phyloP scores from a whole-genome alignment of 2,329 filamentous ascomycete genomes.

The Pseudogymnoascus sp. region DNA sequence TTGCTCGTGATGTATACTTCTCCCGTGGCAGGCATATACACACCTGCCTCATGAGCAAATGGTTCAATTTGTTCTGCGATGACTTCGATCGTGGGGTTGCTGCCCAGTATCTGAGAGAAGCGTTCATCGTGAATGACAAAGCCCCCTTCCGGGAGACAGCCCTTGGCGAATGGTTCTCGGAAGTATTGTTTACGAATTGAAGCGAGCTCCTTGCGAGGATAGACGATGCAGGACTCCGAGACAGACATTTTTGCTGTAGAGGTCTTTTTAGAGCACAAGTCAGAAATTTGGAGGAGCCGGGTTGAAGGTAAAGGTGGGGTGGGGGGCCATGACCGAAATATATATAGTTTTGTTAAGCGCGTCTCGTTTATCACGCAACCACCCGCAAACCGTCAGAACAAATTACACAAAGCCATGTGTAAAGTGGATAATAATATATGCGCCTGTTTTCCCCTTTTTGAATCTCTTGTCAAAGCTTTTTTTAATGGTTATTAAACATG shows the following conservation, averaged over 20 bases:
- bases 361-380: background rate
- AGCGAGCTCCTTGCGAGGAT: background rate
- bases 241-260: background rate
- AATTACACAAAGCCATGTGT: background rate
- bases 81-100: conserved; percentile 40
- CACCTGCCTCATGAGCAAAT: conserved; percentile 47
- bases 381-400: background rate
- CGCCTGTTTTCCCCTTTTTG: background rate
- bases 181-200: background rate
- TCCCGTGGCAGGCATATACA: conserved; percentile 30
- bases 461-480: background rate
- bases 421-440: background rate
- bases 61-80: conserved; percentile 25
- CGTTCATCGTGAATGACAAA: conserved; percentile 39
- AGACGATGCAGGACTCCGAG: background rate
- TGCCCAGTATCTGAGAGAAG: conserved; percentile 43
- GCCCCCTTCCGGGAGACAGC: background rate
- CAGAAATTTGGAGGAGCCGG: background rate
- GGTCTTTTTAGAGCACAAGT: background rate
- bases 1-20: conserved; percentile 19
- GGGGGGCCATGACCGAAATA: background rate
- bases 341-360: background rate
- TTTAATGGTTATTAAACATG: background rate
- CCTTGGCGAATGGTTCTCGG: background rate
- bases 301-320: background rate